phyloP scores from a whole-genome alignment of 1,284 basidiomycete species.

The Exsudoporus floridanus region DNA sequence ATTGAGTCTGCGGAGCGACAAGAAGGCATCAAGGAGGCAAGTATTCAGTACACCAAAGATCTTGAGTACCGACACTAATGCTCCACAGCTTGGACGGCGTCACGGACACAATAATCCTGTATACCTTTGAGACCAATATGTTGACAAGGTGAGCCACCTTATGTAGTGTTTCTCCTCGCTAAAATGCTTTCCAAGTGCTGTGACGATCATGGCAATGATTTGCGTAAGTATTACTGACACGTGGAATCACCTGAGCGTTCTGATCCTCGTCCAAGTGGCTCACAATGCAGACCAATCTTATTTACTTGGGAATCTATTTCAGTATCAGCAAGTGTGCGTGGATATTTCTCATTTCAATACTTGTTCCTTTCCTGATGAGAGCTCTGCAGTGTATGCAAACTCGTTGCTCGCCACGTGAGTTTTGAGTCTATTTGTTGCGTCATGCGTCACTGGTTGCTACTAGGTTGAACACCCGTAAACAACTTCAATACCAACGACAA shows the following conservation, averaged over 20 bases:
- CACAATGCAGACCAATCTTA: slow-evolving; percentile 45
- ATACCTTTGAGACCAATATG: slow-evolving; percentile 53
- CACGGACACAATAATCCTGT: slow-evolving; percentile 48
- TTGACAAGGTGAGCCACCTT: slow-evolving; percentile 43
- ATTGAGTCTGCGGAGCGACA: slow-evolving; percentile 38
- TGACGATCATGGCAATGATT: slow-evolving; percentile 48
- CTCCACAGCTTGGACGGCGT: slow-evolving; percentile 45
- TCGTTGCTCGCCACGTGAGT: slow-evolving; percentile 36
- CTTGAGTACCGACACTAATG: not conserved
- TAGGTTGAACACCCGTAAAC: slow-evolving; percentile 33
- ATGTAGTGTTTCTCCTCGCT: not conserved
- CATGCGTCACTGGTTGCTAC: not conserved
- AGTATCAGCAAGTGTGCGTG: slow-evolving; percentile 47
- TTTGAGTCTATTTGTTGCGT: not conserved
- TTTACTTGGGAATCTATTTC: slow-evolving; percentile 53
- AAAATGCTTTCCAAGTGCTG: slow-evolving; percentile 34
- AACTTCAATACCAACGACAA: slow-evolving; percentile 29
- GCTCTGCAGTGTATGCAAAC: slow-evolving; percentile 34
- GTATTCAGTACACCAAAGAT: not conserved
- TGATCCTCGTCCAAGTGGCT: slow-evolving; percentile 43
- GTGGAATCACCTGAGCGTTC: slow-evolving; percentile 9
- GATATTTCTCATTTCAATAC: not conserved
- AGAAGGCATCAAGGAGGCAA: slow-evolving; percentile 31
- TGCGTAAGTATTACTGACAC: slow-evolving; percentile 42
- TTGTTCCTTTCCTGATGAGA: not conserved